Percentiles rank a stretch among this genome's conserved stretches.
These are phyloP conservation scores for Pythium apleroticum DNA, from an alignment of 352 stramenopile genomes.

Conservation along the genomic window DNA sequence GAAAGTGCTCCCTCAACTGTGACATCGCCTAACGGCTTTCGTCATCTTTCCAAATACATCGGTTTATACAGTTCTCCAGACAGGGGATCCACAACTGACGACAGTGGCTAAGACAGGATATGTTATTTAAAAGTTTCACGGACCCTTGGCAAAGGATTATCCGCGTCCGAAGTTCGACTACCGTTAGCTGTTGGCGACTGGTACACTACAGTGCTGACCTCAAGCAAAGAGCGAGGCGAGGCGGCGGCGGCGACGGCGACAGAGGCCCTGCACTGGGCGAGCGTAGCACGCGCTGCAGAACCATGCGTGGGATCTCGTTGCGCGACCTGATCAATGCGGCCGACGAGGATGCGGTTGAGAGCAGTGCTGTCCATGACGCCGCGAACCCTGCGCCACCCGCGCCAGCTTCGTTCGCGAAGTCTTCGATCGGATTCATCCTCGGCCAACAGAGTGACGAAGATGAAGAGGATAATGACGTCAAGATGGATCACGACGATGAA, in stretches of 20 bases:
- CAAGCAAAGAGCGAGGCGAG: neutral
- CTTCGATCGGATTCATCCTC: slow-evolving; percentile 28
- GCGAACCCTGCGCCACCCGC: neutral
- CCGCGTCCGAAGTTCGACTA: neutral
- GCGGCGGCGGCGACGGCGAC: neutral
- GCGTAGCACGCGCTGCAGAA: neutral
- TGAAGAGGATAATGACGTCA: neutral
- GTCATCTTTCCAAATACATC: too few species aligned
- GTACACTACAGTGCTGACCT: neutral
- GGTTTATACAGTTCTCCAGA: too few species aligned
- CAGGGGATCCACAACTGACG: too few species aligned
- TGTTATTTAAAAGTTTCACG: neutral
- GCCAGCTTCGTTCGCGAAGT: slow-evolving; percentile 6
- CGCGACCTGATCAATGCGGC: slow-evolving; percentile 28
- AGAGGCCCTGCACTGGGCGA: neutral
- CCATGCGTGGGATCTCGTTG: slow-evolving; percentile 25
- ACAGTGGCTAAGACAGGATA: too few species aligned
- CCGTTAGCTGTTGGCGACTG: neutral
- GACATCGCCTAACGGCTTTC: neutral
- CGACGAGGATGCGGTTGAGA: slow-evolving; percentile 15
- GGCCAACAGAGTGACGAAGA: slow-evolving; percentile 22
- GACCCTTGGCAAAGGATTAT: neutral
- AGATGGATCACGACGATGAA: slow-evolving; percentile 21
- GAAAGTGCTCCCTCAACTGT: neutral
- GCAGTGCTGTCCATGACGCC: neutral